Evolutionary conservation across 768 basidiomycete genomes (phyloP).

Genomic region (Mrakia gelida): DNA sequence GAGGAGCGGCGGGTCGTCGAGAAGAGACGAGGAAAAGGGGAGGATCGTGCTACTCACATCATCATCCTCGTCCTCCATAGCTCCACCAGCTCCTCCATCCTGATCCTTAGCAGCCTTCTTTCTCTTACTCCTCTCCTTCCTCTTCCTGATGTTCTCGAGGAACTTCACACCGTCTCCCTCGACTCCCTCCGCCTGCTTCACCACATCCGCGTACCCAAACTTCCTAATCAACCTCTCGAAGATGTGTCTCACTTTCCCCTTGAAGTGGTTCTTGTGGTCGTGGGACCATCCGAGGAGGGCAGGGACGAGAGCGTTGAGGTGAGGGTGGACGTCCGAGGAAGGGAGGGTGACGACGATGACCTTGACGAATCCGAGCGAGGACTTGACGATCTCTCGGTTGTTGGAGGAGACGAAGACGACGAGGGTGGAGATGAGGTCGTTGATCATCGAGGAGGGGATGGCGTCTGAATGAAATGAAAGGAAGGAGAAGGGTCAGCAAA

Average conservation of each 20-base stretch:
- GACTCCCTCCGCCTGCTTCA: slow-evolving; percentile 62
- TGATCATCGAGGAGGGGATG: slow-evolving; percentile 66
- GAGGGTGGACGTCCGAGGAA: slow-evolving; percentile 63
- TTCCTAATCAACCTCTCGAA: slow-evolving; percentile 91
- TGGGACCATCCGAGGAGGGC: slow-evolving; percentile 87
- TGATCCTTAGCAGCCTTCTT: slow-evolving; percentile 58
- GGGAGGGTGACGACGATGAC: slow-evolving; percentile 84
- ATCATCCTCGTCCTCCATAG: slow-evolving; percentile 55
- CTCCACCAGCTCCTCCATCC: slow-evolving; percentile 55
- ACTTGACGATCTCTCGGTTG: slow-evolving; percentile 97
- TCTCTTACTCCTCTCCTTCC: slow-evolving; percentile 87
- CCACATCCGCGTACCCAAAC: slow-evolving; percentile 79
- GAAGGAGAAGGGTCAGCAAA: background rate
- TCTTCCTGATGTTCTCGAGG: slow-evolving; percentile 87
- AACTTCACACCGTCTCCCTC: slow-evolving; percentile 75
- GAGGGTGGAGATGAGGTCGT: slow-evolving; percentile 78
- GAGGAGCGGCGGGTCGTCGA: too few relatives aligned
- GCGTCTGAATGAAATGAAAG: slow-evolving; percentile 51
- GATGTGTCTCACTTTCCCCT: slow-evolving; percentile 90
- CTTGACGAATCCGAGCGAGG: slow-evolving; percentile 89
- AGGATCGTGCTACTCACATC: slow-evolving; percentile 44
- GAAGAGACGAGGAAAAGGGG: too few relatives aligned
- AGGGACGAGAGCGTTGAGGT: slow-evolving; percentile 72
- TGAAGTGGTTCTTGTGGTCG: slow-evolving; percentile 99
- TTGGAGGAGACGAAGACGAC: slow-evolving; percentile 80